A percentile compares a stretch with the other conserved stretches of the same genome.
Conservation (phyloP, 148 eudicot species). For the Simmondsia chinensis region DNA sequence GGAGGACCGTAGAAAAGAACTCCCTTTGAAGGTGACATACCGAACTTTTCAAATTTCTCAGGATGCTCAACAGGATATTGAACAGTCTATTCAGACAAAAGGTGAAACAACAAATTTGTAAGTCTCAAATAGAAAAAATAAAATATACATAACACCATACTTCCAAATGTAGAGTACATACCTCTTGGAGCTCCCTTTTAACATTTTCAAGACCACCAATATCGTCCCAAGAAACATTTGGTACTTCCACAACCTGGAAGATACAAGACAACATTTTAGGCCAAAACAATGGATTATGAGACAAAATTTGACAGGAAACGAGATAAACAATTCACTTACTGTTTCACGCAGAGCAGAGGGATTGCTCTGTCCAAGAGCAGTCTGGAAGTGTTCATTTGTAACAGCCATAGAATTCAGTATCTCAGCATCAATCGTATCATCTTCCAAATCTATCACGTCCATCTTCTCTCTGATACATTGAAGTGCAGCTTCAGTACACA, state of each 20-base stretch:
- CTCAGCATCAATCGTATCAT: conserved; percentile 83
- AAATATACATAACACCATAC: not conserved
- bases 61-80: conserved; percentile 98
- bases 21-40: conserved; percentile 94
- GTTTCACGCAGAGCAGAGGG: conserved; percentile 95
- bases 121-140: not conserved
- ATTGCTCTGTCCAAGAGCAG: conserved; percentile 89
- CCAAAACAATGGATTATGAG: not conserved
- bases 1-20: conserved; percentile 94
- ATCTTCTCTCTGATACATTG: conserved; percentile 92
- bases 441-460: conserved; percentile 91
- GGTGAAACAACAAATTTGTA: not conserved
- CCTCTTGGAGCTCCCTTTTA: conserved; percentile 93
- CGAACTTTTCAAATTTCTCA: conserved; percentile 89
- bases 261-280: not conserved
- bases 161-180: conserved; percentile 5
- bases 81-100: conserved; percentile 47
- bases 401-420: conserved; percentile 89
- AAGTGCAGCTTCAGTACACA: conserved; percentile 89
- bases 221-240: conserved; percentile 68
- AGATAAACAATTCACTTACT: conserved; percentile 20
- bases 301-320: too few relatives aligned
- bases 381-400: conserved; percentile 74
- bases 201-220: conserved; percentile 92
- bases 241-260: conserved; percentile 74